Conservation (phyloP, 2,329 filamentous ascomycete genomes). For the Alternaria alternata region DNA sequence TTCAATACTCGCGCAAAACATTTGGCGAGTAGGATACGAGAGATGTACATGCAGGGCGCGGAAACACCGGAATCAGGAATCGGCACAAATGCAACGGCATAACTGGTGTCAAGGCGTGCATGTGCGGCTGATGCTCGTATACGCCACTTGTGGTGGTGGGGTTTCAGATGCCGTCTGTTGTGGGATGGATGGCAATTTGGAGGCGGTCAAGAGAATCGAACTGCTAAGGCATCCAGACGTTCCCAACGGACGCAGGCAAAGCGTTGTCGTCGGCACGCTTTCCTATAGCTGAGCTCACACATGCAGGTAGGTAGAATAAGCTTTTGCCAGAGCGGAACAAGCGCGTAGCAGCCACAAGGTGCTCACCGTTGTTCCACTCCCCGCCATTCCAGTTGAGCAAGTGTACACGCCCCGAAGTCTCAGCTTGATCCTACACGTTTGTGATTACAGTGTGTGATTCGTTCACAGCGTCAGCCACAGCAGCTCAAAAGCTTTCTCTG, state of each 20-base stretch:
- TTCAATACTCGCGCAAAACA: slow-evolving; percentile 3
- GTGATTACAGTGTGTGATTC: slow-evolving; percentile 15
- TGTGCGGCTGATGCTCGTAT: slow-evolving; percentile 19
- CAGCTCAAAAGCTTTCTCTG: neutral
- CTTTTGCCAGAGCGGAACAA: slow-evolving; percentile 8
- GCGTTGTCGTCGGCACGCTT: slow-evolving; percentile 15
- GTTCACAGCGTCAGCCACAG: slow-evolving; percentile 11
- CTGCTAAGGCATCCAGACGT: slow-evolving; percentile 4
- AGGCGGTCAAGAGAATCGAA: slow-evolving; percentile 2
- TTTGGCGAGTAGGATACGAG: slow-evolving; percentile 5
- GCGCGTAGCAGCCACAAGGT: slow-evolving; percentile 11
- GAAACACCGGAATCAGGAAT: slow-evolving; percentile 6
- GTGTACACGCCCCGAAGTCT: slow-evolving; percentile 2
- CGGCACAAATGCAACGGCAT: slow-evolving; percentile 1
- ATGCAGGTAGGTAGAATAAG: slow-evolving; percentile 9
- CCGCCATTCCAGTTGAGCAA: neutral
- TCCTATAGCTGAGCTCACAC: slow-evolving; percentile 12
- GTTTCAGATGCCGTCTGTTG: slow-evolving; percentile 1
- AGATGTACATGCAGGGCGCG: slow-evolving; percentile 16
- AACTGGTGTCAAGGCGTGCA: slow-evolving; percentile 16
- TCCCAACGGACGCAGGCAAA: slow-evolving; percentile 8
- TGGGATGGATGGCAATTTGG: slow-evolving; percentile 2
- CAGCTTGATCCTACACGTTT: slow-evolving; percentile 20
- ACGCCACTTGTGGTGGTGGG: slow-evolving; percentile 10
- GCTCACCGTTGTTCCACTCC: slow-evolving; percentile 12